Base-by-base conservation (phyloP, 371 early-diverging fungal species). In the Mucor mucedo region DNA sequence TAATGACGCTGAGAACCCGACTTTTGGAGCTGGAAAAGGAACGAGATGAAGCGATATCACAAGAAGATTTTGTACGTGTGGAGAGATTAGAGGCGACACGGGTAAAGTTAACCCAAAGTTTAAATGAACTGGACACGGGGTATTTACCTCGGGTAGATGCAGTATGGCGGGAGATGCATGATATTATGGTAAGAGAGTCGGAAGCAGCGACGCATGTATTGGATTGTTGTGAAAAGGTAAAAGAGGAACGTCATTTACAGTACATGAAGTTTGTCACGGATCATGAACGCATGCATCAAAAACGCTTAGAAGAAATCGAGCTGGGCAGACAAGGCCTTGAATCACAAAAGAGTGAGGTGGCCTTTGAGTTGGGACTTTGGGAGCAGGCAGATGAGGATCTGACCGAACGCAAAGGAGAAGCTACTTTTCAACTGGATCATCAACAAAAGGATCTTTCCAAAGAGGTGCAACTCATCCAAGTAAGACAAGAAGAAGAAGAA, bases 341-440 rank as follows among this genome's bases (percentile, higher is more conserved):
- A 13, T 29, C 49, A 9, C 30, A 49, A 29, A 49, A 49, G 49
- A 49, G 49, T 30, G 30, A 49, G 10, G 13, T 28, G 0, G 49
- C 49, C 10, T 49, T 49, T 49, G 49, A 49, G 21, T 49, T 49
- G 30, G 49, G 49, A 10, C 28, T 49, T 10, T 49, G 49, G 49
- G 49, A 49, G 30, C 49, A 49, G 13, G 6, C 8, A 16, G 5
- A 49, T 10, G 4, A 49, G 9, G 49, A 49, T 29, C 29, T 49
- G 27, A 30, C 9, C 7, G 49, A 28, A 49, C 3, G 49, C 5
- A 13, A 49, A 49, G 30, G 29, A 10, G 49, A 49, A 2, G 30
- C 49, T 7, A 29, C 27, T 2, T 28, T 28, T 5, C 7, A 49
- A 30, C 28, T 28, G 2, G 9, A 30, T 7, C 9, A 10, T 8